phyloP scores from a whole-genome alignment of 169 alveolate genomes.

The Plasmodium billcollinsi region DNA sequence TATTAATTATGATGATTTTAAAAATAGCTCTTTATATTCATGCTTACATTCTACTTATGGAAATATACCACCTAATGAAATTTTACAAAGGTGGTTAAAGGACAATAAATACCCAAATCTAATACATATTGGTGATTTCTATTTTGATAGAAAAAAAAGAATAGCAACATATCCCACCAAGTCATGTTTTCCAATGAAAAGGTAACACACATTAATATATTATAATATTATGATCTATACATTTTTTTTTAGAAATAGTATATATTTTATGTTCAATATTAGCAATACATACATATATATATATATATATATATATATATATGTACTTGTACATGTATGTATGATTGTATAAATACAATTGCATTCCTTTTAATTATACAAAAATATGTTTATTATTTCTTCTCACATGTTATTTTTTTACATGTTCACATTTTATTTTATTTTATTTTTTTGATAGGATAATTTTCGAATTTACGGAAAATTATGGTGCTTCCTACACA shows the following conservation, averaged over 20 bases:
- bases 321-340: too few relatives aligned
- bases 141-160: slow-evolving; percentile 68
- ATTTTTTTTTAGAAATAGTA: too few relatives aligned
- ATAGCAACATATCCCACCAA: slow-evolving; percentile 59
- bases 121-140: slow-evolving; percentile 70
- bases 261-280: too few relatives aligned
- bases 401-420: too few relatives aligned
- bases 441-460: slow-evolving; percentile 17
- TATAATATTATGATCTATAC: too few relatives aligned
- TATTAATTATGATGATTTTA: slow-evolving; percentile 63
- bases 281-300: too few relatives aligned
- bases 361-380: too few relatives aligned
- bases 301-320: too few relatives aligned
- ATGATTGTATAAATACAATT: too few relatives aligned
- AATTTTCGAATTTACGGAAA: slow-evolving; percentile 64
- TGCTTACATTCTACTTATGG: slow-evolving; percentile 63
- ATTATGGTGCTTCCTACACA: slow-evolving; percentile 72
- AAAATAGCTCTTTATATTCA: slow-evolving; percentile 67
- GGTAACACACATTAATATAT: slow-evolving; percentile 9
- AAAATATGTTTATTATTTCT: too few relatives aligned
- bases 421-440: background rate
- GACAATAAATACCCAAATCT: slow-evolving; percentile 30
- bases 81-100: slow-evolving; percentile 62
- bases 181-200: slow-evolving; percentile 59
- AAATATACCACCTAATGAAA: slow-evolving; percentile 19